These are phyloP conservation scores for Stemphylium vesicarium DNA, from an alignment of 2,329 filamentous ascomycete species.

Conservation along the genomic window DNA sequence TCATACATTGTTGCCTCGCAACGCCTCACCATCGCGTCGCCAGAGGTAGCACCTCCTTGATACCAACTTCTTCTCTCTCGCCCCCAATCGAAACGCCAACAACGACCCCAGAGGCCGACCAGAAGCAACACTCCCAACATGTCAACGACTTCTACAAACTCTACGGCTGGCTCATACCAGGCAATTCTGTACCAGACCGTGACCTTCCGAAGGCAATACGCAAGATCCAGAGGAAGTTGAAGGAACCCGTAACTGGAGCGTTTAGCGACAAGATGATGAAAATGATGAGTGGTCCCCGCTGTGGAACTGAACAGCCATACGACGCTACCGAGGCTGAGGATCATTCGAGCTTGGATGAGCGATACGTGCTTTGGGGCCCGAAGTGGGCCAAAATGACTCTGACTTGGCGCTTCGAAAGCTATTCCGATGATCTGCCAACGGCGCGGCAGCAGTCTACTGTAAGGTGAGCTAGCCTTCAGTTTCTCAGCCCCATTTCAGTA, in stretches of 20 bases:
- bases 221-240: slow-evolving; percentile 35
- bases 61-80: slow-evolving; percentile 28
- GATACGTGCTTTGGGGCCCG: slow-evolving; percentile 39
- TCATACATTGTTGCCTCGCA: slow-evolving; percentile 13
- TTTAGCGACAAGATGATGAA: slow-evolving; percentile 34
- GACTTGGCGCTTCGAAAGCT: slow-evolving; percentile 37
- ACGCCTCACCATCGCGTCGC: slow-evolving; percentile 4
- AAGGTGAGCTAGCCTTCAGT: slow-evolving; percentile 20
- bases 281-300: slow-evolving; percentile 35
- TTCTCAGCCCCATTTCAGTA: too few relatives aligned
- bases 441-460: slow-evolving; percentile 28
- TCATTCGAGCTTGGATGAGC: slow-evolving; percentile 13
- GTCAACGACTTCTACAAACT: slow-evolving; percentile 40
- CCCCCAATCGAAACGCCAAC: slow-evolving; percentile 2
- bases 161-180: slow-evolving; percentile 35
- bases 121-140: slow-evolving; percentile 30
- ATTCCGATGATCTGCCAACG: slow-evolving; percentile 28
- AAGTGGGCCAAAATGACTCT: slow-evolving; percentile 36
- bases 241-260: slow-evolving; percentile 31
- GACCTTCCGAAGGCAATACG: slow-evolving; percentile 35
- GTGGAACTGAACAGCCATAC: slow-evolving; percentile 33
- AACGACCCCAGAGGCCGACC: slow-evolving; percentile 13
- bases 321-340: slow-evolving; percentile 27
- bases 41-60: slow-evolving; percentile 21
- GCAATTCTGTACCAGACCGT: slow-evolving; percentile 27